These are phyloP conservation scores for Cyclotella distinguenda DNA, from an alignment of 108 stramenopile genomes.

Conservation along the genomic window DNA sequence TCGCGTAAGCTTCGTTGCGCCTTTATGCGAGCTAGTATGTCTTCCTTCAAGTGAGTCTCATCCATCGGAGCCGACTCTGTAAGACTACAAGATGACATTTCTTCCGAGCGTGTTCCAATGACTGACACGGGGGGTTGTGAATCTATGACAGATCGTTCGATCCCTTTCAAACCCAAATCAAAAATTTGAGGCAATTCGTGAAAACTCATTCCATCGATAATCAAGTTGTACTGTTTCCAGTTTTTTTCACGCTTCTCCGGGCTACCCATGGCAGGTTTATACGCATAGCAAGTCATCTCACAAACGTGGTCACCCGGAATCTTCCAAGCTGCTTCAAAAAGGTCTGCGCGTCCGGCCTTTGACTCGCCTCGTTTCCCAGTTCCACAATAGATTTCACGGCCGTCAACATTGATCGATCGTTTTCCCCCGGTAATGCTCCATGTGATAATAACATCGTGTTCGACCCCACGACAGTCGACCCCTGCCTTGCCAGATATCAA, in stretches of 20 bases:
- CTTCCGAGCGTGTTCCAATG: neutral
- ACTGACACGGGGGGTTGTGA: neutral
- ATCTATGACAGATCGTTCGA: conserved; percentile 5
- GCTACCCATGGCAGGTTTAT: conserved; percentile 39
- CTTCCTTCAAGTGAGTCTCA: conserved; percentile 9
- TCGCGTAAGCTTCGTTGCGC: conserved; percentile 20
- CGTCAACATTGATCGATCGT: conserved; percentile 61
- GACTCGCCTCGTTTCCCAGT: conserved; percentile 39
- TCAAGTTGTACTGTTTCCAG: conserved; percentile 68
- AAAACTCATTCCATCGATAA: conserved; percentile 72
- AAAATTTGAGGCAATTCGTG: conserved; percentile 77
- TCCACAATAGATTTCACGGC: conserved; percentile 69
- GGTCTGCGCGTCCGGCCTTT: conserved; percentile 17
- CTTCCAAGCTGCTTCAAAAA: conserved; percentile 65
- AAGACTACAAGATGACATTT: neutral
- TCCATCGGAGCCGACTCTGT: neutral
- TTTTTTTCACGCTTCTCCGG: conserved; percentile 36
- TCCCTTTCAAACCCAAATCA: conserved; percentile 61
- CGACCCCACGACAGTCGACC: conserved; percentile 75
- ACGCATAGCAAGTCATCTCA: conserved; percentile 58
- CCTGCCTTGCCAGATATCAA: conserved; percentile 54
- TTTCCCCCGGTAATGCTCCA: conserved; percentile 83
- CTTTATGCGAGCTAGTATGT: conserved; percentile 24
- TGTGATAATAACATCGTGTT: conserved; percentile 78
- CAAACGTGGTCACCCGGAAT: conserved; percentile 46